Base-by-base conservation (phyloP, 305 asterid genomes). In the Fraxinus nigra region DNA sequence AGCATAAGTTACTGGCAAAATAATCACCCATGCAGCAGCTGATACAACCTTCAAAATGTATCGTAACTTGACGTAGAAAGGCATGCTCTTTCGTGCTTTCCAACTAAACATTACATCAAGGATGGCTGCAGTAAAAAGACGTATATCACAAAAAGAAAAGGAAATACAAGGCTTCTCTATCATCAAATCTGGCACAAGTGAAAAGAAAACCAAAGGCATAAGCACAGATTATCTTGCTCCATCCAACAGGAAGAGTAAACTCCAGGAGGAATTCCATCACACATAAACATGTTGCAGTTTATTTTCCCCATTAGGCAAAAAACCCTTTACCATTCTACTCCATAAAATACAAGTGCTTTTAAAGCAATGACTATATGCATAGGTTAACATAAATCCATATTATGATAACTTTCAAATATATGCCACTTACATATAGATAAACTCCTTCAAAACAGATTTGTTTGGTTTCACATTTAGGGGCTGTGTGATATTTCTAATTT, bases 1-100 rank as follows among this genome's bases (percentile, higher is more conserved):
- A 82, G 99, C 98, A 85, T 97, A 94, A 79, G 98, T 97, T 82
- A 97, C 98, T 7, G 99, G 98, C 34, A 97, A 93, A 83, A 94
- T 85, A 82, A 97, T 82, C 84, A 97, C 99, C 99, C 99, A 97
- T 70, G 97, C 93, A 72, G 97, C 97, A 83, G 99, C 98, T 54
- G 95, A 91, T 82, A 92, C 83, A 82, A 92, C 95, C 91, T 97
- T 97, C 24, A 97, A 86, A 84, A 94, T 88, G 87, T 91, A 97
- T 16, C 99, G 92, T 80, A 97, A 91, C 91, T 94, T 92, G 84
- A 97, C 99, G 87, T 94, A 89, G 84, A 93, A 88, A 75, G 99
- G 85, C 99, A 97, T 97, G 89, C 97, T 93, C 73, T 82, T 89
- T 88, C 99, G 90, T 79, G 99, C 98, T 92, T 97, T 94, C 89